Conservation (phyloP, 1,139 yeast species). For the Zhuliangozyma blackwelliae region DNA sequence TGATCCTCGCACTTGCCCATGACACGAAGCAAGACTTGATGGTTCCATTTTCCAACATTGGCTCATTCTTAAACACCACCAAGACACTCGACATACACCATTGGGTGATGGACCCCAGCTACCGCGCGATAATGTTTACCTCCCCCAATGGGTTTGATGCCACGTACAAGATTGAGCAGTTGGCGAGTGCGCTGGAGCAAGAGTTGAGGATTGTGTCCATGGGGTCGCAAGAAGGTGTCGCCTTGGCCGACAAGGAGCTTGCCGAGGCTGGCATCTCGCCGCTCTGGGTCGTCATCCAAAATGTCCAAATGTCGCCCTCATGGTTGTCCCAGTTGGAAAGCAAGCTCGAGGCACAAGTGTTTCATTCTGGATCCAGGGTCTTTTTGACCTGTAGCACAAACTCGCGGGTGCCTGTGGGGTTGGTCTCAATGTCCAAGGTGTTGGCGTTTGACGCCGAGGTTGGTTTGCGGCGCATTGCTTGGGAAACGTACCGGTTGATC, state of each 20-base stretch:
- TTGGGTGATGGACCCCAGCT: conserved; percentile 13
- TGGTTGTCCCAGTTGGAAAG: conserved; percentile 61
- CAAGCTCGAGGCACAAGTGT: conserved; percentile 25
- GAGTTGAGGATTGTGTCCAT: conserved; percentile 52
- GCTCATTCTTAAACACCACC: conserved; percentile 5
- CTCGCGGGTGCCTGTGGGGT: conserved; percentile 46
- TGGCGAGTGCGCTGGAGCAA: conserved; percentile 27
- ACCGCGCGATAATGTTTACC: conserved; percentile 48
- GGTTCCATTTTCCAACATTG: conserved; percentile 11
- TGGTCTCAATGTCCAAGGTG: conserved; percentile 50
- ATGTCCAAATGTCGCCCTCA: conserved; percentile 63
- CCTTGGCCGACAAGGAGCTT: conserved; percentile 54
- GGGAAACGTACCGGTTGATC: conserved; percentile 35
- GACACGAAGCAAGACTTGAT: conserved; percentile 7
- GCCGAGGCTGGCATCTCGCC: conserved; percentile 42
- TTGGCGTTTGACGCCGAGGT: conserved; percentile 59
- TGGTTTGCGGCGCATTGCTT: conserved; percentile 51
- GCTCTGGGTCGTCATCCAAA: conserved; percentile 72
- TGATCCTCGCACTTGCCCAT: conserved; percentile 5
- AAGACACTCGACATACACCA: conserved; percentile 6
- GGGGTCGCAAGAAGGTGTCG: conserved; percentile 71
- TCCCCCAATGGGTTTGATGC: conserved; percentile 68
- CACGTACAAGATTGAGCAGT: conserved; percentile 46
- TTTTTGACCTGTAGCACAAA: conserved; percentile 57
- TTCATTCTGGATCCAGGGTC: conserved; percentile 37